Evolutionary conservation across 2,329 filamentous ascomycete species (phyloP).

Genomic region (Calonectria pseudoturangicola): DNA sequence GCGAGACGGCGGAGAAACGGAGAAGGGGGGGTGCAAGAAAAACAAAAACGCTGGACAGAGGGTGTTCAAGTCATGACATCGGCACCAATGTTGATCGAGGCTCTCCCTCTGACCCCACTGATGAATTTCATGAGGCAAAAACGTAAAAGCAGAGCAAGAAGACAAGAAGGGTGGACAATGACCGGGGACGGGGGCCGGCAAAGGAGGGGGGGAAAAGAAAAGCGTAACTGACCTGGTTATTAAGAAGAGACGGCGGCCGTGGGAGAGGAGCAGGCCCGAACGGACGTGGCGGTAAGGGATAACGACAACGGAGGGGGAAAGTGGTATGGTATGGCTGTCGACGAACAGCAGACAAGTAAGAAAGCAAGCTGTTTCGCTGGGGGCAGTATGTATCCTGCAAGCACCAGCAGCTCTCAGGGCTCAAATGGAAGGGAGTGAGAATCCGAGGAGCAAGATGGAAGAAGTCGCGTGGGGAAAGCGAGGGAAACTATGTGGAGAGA

Average conservation of each 20-base stretch:
- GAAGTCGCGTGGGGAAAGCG: constrained; percentile 60
- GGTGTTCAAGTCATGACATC: constrained; percentile 52
- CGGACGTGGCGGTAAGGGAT: constrained; percentile 56
- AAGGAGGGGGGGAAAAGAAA: constrained; percentile 42
- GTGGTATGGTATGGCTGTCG: constrained; percentile 54
- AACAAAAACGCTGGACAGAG: constrained; percentile 47
- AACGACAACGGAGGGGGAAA: constrained; percentile 53
- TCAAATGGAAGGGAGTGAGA: constrained; percentile 56
- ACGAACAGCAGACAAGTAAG: constrained; percentile 49
- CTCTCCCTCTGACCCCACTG: constrained; percentile 55
- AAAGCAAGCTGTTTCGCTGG: constrained; percentile 58
- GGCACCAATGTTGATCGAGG: constrained; percentile 47
- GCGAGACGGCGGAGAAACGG: constrained; percentile 39
- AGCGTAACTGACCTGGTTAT: constrained; percentile 56
- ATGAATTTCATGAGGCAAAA: constrained; percentile 54
- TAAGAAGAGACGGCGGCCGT: constrained; percentile 48
- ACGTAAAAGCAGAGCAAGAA: constrained; percentile 45
- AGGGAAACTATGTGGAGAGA: constrained; percentile 57
- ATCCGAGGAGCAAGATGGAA: constrained; percentile 58
- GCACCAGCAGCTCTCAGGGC: constrained; percentile 56
- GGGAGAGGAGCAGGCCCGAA: constrained; percentile 47
- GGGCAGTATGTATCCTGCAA: constrained; percentile 59
- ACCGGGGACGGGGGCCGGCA: constrained; percentile 47
- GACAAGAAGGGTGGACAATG: constrained; percentile 46
- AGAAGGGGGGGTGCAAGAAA: constrained; percentile 33